phyloP scores from a whole-genome alignment of 257 asterid genomes.

The Leptodermis oblonga region DNA sequence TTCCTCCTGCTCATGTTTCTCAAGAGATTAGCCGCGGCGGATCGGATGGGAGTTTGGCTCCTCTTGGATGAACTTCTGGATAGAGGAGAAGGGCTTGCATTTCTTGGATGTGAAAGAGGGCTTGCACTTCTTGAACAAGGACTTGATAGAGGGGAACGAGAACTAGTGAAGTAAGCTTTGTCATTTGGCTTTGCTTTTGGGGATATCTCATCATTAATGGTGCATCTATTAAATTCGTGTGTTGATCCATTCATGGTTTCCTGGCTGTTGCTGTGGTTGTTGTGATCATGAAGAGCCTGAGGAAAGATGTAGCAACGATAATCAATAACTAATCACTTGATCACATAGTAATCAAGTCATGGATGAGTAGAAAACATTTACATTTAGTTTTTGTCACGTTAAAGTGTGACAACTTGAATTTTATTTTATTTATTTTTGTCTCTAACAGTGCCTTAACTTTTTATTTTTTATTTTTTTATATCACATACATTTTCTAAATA shows the following conservation, averaged over 20 bases:
- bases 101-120: constrained; percentile 20
- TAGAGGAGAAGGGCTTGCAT: constrained; percentile 23
- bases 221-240: constrained; percentile 15
- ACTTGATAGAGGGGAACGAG: constrained; percentile 34
- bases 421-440: too few relatives aligned
- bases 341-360: not conserved
- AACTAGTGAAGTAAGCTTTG: constrained; percentile 13
- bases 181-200: constrained; percentile 7
- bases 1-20: constrained; percentile 33
- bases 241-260: constrained; percentile 15
- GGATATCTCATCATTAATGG: constrained; percentile 9
- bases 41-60: constrained; percentile 8
- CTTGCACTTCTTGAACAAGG: constrained; percentile 28
- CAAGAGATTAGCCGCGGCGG: constrained; percentile 23
- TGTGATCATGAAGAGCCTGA: constrained; percentile 25
- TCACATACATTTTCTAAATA: too few relatives aligned
- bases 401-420: too few relatives aligned
- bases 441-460: too few relatives aligned
- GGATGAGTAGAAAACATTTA: not conserved
- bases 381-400: too few relatives aligned
- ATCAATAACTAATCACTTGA: not conserved
- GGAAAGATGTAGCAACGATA: not conserved
- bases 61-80: constrained; percentile 32
- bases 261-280: constrained; percentile 1
- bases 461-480: too few relatives aligned